Conservation (phyloP, 202 grass and related monocot species). For the Digitaria exilis region DNA sequence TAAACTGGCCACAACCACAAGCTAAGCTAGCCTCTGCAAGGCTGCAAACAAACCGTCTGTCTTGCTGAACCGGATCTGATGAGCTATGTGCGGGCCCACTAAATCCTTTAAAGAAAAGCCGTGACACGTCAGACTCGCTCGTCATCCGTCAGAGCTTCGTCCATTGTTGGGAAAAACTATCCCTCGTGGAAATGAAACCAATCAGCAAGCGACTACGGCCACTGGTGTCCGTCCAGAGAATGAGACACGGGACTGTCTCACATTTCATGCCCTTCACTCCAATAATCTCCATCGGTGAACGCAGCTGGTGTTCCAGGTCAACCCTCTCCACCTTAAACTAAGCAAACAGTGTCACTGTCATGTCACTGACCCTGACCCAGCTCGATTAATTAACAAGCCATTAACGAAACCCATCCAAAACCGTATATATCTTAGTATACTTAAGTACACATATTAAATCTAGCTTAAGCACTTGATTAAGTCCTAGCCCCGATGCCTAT, state of each 20-base stretch:
- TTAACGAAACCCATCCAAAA: not conserved
- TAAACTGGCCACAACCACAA: not conserved
- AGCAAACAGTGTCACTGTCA: constrained; percentile 12
- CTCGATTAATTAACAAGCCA: not conserved
- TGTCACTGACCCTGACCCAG: not conserved
- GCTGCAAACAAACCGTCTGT: not conserved
- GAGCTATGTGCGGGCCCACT: not conserved
- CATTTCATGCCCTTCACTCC: not conserved
- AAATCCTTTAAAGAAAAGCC: constrained; percentile 14
- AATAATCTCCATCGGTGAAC: not conserved
- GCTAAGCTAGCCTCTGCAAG: not conserved
- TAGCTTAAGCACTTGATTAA: not conserved
- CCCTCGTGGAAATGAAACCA: constrained; percentile 5
- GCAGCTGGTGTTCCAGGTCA: constrained; percentile 26
- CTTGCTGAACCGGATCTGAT: constrained; percentile 1
- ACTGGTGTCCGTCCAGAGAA: not conserved
- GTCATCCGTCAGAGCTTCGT: not conserved
- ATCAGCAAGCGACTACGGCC: not conserved
- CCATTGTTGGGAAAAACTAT: constrained; percentile 9
- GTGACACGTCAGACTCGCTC: constrained; percentile 19
- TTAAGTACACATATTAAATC: not conserved
- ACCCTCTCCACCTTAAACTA: constrained; percentile 24
- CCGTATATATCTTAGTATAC: not conserved
- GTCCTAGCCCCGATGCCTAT: not conserved
- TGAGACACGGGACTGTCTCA: not conserved